phyloP scores from a whole-genome alignment of 2,329 filamentous ascomycete species.

The Aspergillus fijiensis region DNA sequence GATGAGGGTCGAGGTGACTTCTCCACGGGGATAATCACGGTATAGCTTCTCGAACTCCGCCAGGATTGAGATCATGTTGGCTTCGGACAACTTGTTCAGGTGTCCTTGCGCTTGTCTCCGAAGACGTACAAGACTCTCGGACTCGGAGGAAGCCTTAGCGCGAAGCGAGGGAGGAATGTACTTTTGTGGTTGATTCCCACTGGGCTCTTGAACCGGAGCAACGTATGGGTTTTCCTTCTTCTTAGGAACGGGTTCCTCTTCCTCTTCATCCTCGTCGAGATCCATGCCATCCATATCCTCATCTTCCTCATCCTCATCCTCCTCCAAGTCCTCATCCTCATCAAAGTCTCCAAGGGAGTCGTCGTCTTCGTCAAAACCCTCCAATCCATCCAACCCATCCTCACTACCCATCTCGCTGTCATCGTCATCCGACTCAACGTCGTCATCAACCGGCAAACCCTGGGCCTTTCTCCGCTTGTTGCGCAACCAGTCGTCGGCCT shows the following conservation, averaged over 20 bases:
- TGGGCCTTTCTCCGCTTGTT: conserved; percentile 58
- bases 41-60: conserved; percentile 82
- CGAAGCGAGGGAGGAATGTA: conserved; percentile 88
- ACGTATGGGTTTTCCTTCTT: conserved; percentile 83
- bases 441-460: conserved; percentile 25
- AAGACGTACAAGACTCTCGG: conserved; percentile 67
- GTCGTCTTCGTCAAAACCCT: conserved; percentile 29
- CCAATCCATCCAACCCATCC: conserved; percentile 34
- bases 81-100: conserved; percentile 88
- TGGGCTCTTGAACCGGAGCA: conserved; percentile 59
- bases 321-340: conserved; percentile 28
- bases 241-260: conserved; percentile 42
- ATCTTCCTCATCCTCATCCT: conserved; percentile 37
- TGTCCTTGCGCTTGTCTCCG: conserved; percentile 81
- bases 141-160: conserved; percentile 60
- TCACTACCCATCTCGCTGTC: conserved; percentile 26
- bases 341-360: conserved; percentile 20
- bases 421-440: conserved; percentile 28
- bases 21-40: conserved; percentile 77
- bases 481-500: conserved; percentile 61
- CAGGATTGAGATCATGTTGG: conserved; percentile 82
- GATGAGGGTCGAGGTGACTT: conserved; percentile 78
- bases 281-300: conserved; percentile 22
- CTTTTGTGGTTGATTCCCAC: conserved; percentile 56
- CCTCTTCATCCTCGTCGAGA: conserved; percentile 27